Evolutionary conservation across 2,329 filamentous ascomycete species (phyloP).

Genomic region (Myrmaecium sp.): DNA sequence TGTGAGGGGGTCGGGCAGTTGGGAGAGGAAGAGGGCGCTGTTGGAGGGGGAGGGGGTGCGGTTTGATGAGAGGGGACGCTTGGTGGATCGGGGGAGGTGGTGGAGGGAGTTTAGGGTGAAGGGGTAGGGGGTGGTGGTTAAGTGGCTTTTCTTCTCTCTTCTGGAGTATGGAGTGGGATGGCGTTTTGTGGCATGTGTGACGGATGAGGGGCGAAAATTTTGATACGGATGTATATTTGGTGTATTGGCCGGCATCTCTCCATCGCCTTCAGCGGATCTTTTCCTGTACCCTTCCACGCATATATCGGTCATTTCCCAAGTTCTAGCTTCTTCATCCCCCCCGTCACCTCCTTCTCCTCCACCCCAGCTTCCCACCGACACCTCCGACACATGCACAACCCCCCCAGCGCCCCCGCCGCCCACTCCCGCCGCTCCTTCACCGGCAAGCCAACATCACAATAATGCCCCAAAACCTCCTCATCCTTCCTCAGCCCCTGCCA

Average conservation of each 20-base stretch:
- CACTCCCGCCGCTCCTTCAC: conserved; percentile 76
- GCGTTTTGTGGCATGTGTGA: too few relatives aligned
- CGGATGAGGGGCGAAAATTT: too few relatives aligned
- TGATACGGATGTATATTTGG: too few relatives aligned
- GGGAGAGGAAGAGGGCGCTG: conserved; percentile 46
- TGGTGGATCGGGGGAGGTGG: conserved; percentile 31
- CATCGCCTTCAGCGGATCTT: too few relatives aligned
- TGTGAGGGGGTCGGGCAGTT: conserved; percentile 40
- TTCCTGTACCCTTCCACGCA: too few relatives aligned
- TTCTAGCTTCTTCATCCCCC: not conserved
- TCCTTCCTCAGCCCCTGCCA: conserved; percentile 58
- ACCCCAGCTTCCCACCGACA: conserved; percentile 70
- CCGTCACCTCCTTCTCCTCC: too few relatives aligned
- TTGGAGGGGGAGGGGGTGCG: conserved; percentile 46
- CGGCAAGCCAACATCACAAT: conserved; percentile 68
- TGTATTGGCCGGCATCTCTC: too few relatives aligned
- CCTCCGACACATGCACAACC: conserved; percentile 70
- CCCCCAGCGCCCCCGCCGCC: conserved; percentile 74
- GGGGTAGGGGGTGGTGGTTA: too few relatives aligned
- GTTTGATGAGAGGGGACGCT: conserved; percentile 42
- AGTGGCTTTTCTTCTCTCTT: too few relatives aligned
- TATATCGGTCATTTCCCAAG: too few relatives aligned
- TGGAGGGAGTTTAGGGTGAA: conserved; percentile 35
- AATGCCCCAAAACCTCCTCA: conserved; percentile 83
- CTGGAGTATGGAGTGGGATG: too few relatives aligned